Conservation (phyloP, 2,329 filamentous ascomycete species). For the Calonectria crousiana region DNA sequence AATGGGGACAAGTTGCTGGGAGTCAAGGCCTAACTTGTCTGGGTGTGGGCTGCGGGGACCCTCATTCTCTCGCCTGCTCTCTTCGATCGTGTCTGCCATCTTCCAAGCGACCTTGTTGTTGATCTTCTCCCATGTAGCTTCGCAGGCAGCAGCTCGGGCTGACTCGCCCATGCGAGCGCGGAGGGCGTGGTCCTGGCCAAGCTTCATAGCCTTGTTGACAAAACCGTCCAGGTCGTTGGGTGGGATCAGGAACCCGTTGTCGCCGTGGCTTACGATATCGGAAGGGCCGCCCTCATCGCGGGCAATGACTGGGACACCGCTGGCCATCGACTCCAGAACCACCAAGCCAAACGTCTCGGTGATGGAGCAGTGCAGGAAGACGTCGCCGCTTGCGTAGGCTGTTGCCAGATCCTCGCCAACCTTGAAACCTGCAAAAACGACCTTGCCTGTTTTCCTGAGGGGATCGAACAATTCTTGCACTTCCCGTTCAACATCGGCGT, state of each 20-base stretch:
- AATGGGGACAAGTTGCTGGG: conserved; percentile 52
- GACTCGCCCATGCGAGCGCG: conserved; percentile 59
- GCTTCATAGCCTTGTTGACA: conserved; percentile 62
- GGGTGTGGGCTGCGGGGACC: conserved; percentile 25
- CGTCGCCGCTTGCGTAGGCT: conserved; percentile 75
- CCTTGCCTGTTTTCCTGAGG: conserved; percentile 61
- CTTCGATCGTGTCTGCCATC: conserved; percentile 66
- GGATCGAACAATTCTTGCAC: conserved; percentile 70
- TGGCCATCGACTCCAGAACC: conserved; percentile 78
- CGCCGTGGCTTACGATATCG: conserved; percentile 72
- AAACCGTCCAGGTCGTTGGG: conserved; percentile 72
- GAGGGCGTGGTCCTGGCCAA: conserved; percentile 60
- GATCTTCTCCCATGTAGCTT: conserved; percentile 79
- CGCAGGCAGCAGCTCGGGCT: conserved; percentile 68
- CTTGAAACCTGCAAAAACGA: conserved; percentile 76
- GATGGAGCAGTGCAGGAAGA: conserved; percentile 79
- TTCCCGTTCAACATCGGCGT: conserved; percentile 70
- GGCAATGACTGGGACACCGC: conserved; percentile 76
- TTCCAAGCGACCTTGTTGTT: conserved; percentile 77
- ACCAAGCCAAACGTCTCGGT: conserved; percentile 81
- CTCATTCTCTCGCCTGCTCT: conserved; percentile 52
- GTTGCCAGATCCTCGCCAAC: conserved; percentile 71
- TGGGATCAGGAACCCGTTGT: conserved; percentile 71
- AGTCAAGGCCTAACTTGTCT: conserved; percentile 31
- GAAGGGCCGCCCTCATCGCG: conserved; percentile 77